phyloP scores from a whole-genome alignment of 139 green algal species.

The Chlorella sorokiniana region DNA sequence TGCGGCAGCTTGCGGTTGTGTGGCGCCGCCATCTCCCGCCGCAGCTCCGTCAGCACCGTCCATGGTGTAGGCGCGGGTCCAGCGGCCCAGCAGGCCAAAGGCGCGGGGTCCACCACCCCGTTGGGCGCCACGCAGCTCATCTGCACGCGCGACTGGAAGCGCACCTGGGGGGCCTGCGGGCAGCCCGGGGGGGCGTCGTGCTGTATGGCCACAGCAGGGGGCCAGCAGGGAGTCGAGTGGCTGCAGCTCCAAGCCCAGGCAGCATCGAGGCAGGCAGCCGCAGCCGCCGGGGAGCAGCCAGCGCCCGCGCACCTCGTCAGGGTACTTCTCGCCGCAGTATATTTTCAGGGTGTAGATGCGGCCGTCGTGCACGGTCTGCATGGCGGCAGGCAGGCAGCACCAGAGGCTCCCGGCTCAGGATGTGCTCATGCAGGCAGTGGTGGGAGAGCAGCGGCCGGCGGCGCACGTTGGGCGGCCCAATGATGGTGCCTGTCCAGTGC shows the following conservation, averaged over 20 bases:
- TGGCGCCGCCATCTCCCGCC: slow-evolving; percentile 84
- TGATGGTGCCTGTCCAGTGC: slow-evolving; percentile 97
- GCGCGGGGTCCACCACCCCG: slow-evolving; percentile 39
- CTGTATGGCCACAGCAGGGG: background rate
- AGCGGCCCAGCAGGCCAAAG: slow-evolving; percentile 84
- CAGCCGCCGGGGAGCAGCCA: background rate
- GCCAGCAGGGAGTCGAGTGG: background rate
- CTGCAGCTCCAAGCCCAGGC: background rate
- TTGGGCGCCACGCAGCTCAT: slow-evolving; percentile 53
- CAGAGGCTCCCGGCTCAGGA: background rate
- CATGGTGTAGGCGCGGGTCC: slow-evolving; percentile 87
- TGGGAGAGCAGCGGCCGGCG: background rate
- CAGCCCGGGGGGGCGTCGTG: background rate
- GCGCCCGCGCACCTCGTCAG: slow-evolving; percentile 53
- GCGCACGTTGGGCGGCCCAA: slow-evolving; percentile 86
- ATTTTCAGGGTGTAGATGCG: slow-evolving; percentile 94
- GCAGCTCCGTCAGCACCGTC: slow-evolving; percentile 71
- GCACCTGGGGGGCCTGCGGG: slow-evolving; percentile 51
- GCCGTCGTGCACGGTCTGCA: slow-evolving; percentile 81
- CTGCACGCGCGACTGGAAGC: slow-evolving; percentile 60
- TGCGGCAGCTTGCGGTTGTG: slow-evolving; percentile 90
- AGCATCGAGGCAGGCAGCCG: background rate
- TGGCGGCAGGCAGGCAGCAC: background rate
- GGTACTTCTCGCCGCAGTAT: slow-evolving; percentile 85
- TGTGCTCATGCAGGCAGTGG: background rate